These are phyloP conservation scores for Uncinocarpus reesii DNA, from an alignment of 2,329 filamentous ascomycete species.

Conservation along the genomic window DNA sequence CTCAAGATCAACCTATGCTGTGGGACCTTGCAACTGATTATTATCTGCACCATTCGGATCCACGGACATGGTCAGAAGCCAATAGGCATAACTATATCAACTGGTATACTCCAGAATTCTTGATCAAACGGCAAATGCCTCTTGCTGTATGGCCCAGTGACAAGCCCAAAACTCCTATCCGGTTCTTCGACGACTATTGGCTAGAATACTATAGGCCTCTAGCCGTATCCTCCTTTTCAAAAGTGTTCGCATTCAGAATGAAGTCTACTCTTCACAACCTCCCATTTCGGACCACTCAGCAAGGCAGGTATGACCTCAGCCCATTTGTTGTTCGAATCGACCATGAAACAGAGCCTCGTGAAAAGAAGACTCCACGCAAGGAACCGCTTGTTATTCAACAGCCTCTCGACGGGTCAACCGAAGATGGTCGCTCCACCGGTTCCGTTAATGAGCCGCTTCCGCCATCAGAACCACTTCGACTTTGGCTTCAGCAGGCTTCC, in stretches of 20 bases:
- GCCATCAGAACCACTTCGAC: conserved; percentile 19
- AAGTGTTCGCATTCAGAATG: conserved; percentile 87
- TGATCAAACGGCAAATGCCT: conserved; percentile 54
- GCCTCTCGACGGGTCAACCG: conserved; percentile 41
- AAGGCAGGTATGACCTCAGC: conserved; percentile 70
- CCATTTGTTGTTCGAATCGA: conserved; percentile 68
- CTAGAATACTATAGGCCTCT: conserved; percentile 89
- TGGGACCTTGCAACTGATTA: conserved; percentile 96
- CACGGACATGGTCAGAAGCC: conserved; percentile 58
- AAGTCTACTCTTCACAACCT: conserved; percentile 80
- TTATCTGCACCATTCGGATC: conserved; percentile 84
- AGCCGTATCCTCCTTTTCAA: conserved; percentile 76
- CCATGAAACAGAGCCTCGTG: conserved; percentile 47
- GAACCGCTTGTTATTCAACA: conserved; percentile 63
- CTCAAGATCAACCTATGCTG: conserved; percentile 80
- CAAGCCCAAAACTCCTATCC: conserved; percentile 28
- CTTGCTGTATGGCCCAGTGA: conserved; percentile 25
- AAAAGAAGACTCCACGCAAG: conserved; percentile 45
- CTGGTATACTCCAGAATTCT: conserved; percentile 70
- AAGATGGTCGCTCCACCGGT: conserved; percentile 33
- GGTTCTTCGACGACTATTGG: conserved; percentile 87
- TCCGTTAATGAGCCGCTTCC: conserved; percentile 15
- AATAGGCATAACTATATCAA: conserved; percentile 64
- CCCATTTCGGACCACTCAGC: conserved; percentile 56
- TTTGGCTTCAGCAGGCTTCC: conserved; percentile 27